phyloP scores from a whole-genome alignment of 805 yeast species.

The Starmerella apis region DNA sequence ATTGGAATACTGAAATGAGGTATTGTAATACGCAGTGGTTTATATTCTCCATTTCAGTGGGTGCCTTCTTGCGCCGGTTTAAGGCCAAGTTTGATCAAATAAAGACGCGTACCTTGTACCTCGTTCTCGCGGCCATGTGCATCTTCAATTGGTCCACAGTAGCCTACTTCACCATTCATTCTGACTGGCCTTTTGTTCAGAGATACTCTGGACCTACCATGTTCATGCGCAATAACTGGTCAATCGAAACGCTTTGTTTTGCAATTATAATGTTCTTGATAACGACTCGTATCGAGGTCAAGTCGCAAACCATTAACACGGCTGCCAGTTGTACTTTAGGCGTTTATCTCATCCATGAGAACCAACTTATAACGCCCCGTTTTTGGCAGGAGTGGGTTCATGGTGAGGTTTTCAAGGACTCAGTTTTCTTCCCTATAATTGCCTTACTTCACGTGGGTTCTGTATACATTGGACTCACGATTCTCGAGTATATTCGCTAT shows the following conservation, averaged over 20 bases:
- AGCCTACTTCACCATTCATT: conserved; percentile 1
- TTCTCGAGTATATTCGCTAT: conserved; percentile 5
- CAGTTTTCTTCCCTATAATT: conserved; percentile 9
- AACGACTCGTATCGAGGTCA: conserved; percentile 2
- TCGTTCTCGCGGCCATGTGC: background rate
- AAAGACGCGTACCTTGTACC: conserved; percentile 1
- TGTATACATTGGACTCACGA: conserved; percentile 8
- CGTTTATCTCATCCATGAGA: conserved; percentile 18
- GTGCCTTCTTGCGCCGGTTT: conserved; percentile 14
- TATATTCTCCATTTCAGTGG: conserved; percentile 11
- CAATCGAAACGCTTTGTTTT: conserved; percentile 3
- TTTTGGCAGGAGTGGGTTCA: conserved; percentile 9
- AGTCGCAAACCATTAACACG: conserved; percentile 8
- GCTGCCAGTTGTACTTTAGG: conserved; percentile 15
- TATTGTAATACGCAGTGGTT: conserved; percentile 16
- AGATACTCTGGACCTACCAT: conserved; percentile 6
- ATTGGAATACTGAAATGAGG: conserved; percentile 7
- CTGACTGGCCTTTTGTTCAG: conserved; percentile 3
- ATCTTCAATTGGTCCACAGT: conserved; percentile 8
- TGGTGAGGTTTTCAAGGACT: conserved; percentile 2
- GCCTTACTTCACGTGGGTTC: conserved; percentile 2
- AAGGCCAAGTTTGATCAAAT: background rate
- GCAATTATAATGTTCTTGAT: conserved; percentile 9
- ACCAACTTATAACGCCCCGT: conserved; percentile 4
- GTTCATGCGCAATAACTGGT: conserved; percentile 15